phyloP scores from a whole-genome alignment of 257 asterid species.

The Nicotiana tomentosiformis region DNA sequence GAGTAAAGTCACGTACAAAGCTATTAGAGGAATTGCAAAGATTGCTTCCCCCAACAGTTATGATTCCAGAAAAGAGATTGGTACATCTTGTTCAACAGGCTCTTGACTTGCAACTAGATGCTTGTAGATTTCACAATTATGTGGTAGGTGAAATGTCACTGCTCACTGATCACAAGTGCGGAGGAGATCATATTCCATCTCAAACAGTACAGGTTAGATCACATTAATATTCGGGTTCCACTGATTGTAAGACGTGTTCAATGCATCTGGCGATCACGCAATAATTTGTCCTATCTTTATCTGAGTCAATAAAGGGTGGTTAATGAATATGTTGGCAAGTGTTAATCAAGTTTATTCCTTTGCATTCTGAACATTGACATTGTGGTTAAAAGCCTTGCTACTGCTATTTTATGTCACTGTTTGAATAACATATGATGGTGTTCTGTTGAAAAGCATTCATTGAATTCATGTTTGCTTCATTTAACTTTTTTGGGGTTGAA shows the following conservation, averaged over 20 bases:
- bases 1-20: conserved; percentile 41
- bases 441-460: neutral
- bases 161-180: conserved; percentile 71
- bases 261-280: neutral
- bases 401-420: neutral
- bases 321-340: neutral
- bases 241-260: neutral
- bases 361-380: neutral
- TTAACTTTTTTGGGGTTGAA: neutral
- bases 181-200: conserved; percentile 69
- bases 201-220: conserved; percentile 61
- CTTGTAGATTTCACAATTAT: conserved; percentile 77
- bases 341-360: neutral
- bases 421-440: neutral
- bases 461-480: neutral
- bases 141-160: conserved; percentile 55
- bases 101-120: conserved; percentile 61
- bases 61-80: conserved; percentile 72
- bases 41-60: conserved; percentile 67
- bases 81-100: conserved; percentile 86
- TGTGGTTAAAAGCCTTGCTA: neutral
- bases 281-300: neutral
- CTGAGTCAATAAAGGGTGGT: neutral
- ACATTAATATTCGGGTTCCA: conserved; percentile 12
- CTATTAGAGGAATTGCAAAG: conserved; percentile 65